Conservation (phyloP, 305 asterid species). For the Solanum chacoense region DNA sequence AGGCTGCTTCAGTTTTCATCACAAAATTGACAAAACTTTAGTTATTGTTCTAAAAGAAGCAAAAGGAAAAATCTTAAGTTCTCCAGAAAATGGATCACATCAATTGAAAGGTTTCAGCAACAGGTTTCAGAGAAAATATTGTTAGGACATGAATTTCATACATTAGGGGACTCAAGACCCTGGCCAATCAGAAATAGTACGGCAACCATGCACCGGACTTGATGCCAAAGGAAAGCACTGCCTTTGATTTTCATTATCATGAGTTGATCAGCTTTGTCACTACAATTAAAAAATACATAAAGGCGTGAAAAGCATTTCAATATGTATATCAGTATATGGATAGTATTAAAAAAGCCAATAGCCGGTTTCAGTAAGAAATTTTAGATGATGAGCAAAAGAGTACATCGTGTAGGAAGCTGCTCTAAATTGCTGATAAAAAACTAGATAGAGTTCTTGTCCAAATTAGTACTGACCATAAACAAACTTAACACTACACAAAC, state of each 20-base stretch:
- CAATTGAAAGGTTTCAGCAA: neutral
- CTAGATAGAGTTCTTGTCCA: neutral
- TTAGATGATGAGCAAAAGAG: neutral
- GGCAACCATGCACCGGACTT: conserved; percentile 95
- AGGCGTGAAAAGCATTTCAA: neutral
- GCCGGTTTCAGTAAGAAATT: neutral
- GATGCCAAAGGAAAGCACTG: conserved; percentile 99
- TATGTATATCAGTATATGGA: neutral
- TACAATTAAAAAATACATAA: conserved; percentile 21
- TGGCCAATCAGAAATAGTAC: conserved; percentile 88
- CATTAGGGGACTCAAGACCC: conserved; percentile 84
- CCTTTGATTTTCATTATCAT: conserved; percentile 79
- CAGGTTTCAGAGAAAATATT: neutral
- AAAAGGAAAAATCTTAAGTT: neutral
- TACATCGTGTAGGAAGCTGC: neutral
- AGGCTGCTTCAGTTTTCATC: neutral
- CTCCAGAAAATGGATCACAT: neutral
- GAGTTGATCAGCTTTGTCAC: conserved; percentile 59
- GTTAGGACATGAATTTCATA: conserved; percentile 25
- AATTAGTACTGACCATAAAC: neutral
- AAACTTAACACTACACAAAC: neutral
- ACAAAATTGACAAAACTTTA: neutral
- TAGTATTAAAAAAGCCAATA: neutral
- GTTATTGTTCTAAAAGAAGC: neutral
- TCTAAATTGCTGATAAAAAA: neutral